Evolutionary conservation across 345 rosid genomes (phyloP), one percentile per base, ranked within the genome.

Genomic region (Zanthoxylum bungeanum): DNA sequence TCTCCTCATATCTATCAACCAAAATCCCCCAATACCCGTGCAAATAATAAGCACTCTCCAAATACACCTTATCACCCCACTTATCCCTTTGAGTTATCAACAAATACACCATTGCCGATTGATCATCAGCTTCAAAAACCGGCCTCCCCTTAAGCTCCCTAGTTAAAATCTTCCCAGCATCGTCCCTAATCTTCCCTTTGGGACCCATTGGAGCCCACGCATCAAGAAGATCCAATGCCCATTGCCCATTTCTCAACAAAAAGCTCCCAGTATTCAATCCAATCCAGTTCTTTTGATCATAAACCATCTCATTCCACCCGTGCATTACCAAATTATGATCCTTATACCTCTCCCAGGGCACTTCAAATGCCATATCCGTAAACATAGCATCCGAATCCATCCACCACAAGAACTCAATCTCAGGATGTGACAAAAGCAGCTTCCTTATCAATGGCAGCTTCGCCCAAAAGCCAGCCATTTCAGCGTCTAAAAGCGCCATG

Each of bases 301-400:
- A 86, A 7, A 86, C 83, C 90, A 86, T 86, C 72, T 86, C 90
- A 40, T 86, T 84, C 90, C 90, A 86, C 3, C 90, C 90, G 75
- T 86, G 90, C 88, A 86, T 64, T 19, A 86, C 86, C 8, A 86
- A 71, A 27, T 86, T 84, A 0, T 67, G 64, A 69, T 82, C 88
- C 60, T 86, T 86, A 7, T 86, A 86, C 78, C 88, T 77, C 80
- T 86, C 86, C 90, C 90, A 84, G 0, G 90, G 90, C 12, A 86
- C 77, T 69, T 86, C 90, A 12, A 86, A 84, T 0, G 88, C 90
- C 88, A 86, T 86, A 39, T 86, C 86, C 0, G 90, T 86, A 69
- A 86, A 86, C 90, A 86, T 84, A 0, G 90, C 90, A 62, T 86
- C 90, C 77, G 85, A 82, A 25, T 86, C 90, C 90, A 86, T 86